These are phyloP conservation scores for Pseudofabraea citricarpa DNA, from an alignment of 2,329 filamentous ascomycete genomes.

Conservation along the genomic window DNA sequence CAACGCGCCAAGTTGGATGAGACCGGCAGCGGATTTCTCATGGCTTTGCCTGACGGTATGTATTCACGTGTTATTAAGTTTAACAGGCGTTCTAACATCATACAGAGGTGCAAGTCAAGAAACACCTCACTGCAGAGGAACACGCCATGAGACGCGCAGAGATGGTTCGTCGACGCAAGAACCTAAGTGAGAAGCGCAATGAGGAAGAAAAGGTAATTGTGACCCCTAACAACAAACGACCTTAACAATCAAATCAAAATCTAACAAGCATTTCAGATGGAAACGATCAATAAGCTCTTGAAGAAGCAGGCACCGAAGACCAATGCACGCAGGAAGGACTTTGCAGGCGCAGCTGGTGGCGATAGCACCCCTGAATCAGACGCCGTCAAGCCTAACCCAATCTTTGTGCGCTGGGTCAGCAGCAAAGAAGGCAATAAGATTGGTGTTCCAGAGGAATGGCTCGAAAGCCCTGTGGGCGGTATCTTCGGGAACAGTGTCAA, in stretches of 20 bases:
- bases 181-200: constrained; percentile 71
- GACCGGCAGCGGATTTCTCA: constrained; percentile 35
- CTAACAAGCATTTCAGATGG: constrained; percentile 54
- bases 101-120: constrained; percentile 64
- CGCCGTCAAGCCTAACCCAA: constrained; percentile 46
- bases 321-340: constrained; percentile 40
- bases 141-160: constrained; percentile 68
- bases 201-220: constrained; percentile 73
- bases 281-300: constrained; percentile 85
- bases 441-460: constrained; percentile 63
- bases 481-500: constrained; percentile 42
- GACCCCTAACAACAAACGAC: no score
- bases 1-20: constrained; percentile 57
- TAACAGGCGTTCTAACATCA: no score
- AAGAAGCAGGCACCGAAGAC: constrained; percentile 81
- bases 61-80: no score
- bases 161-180: constrained; percentile 70
- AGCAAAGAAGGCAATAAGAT: constrained; percentile 59
- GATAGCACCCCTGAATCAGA: constrained; percentile 45
- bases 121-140: constrained; percentile 68
- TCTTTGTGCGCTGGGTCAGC: constrained; percentile 68
- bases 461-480: constrained; percentile 56
- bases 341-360: constrained; percentile 29
- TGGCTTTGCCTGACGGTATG: constrained; percentile 38
- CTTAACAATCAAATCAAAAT: not conserved